Percentiles rank a stretch among this genome's conserved stretches.
These are phyloP conservation scores for Sarocladium oryzae DNA, from an alignment of 2,329 filamentous ascomycete genomes.

Conservation along the genomic window DNA sequence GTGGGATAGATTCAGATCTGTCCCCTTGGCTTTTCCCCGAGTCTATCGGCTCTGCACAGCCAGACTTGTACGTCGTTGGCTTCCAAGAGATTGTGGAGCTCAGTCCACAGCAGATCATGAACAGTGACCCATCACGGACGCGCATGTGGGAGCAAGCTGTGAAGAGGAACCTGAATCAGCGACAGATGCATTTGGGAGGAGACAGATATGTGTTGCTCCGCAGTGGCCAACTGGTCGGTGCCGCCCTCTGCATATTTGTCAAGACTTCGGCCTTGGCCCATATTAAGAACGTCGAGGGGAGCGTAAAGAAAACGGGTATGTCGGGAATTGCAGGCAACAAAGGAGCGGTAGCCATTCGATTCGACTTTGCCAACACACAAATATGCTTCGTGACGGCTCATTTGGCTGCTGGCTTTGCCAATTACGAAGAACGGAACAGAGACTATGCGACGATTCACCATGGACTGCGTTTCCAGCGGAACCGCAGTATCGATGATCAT, in stretches of 20 bases:
- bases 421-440: conserved; percentile 91
- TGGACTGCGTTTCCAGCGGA: conserved; percentile 84
- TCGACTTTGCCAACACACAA: conserved; percentile 88
- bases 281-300: conserved; percentile 96
- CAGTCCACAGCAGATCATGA: conserved; percentile 98
- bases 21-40: conserved; percentile 77
- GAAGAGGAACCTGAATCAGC: conserved; percentile 65
- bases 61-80: conserved; percentile 82
- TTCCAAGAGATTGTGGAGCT: conserved; percentile 99
- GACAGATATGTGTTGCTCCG: conserved; percentile 84
- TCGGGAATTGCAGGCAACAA: conserved; percentile 98
- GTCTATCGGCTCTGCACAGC: conserved; percentile 51
- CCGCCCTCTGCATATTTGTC: conserved; percentile 87
- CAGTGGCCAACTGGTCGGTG: conserved; percentile 90
- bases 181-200: conserved; percentile 56
- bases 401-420: conserved; percentile 89
- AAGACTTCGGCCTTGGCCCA: conserved; percentile 67
- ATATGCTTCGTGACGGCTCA: conserved; percentile 96
- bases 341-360: conserved; percentile 89
- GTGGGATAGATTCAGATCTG: conserved; percentile 72
- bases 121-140: conserved; percentile 82
- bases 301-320: conserved; percentile 88
- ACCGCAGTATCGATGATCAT: conserved; percentile 86
- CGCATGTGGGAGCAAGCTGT: conserved; percentile 83
- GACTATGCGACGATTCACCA: conserved; percentile 87